Conservation (phyloP, 2,329 filamentous ascomycete species). For the Teratosphaeria zuluensis region DNA sequence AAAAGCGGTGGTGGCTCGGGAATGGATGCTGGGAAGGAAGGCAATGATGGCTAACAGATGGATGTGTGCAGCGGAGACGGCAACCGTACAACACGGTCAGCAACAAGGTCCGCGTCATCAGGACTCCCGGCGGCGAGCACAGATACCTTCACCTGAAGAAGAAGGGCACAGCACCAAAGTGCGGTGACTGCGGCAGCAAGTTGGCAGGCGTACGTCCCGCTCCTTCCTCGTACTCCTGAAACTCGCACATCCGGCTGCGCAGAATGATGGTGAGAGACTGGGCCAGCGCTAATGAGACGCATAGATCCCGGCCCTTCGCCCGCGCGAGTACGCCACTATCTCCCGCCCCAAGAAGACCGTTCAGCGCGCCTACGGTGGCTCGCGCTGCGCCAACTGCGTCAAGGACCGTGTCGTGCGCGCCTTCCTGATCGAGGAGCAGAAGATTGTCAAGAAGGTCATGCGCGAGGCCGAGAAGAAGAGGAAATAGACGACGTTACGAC, state of each 20-base stretch:
- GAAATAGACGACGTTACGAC: not conserved
- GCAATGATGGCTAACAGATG: constrained; percentile 21
- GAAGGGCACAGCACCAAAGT: constrained; percentile 96
- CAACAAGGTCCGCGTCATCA: constrained; percentile 92
- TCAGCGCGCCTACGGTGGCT: constrained; percentile 95
- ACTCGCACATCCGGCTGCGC: not conserved
- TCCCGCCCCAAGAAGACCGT: constrained; percentile 99
- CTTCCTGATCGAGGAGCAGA: constrained; percentile 99
- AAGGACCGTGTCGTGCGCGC: constrained; percentile 95
- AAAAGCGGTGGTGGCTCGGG: not conserved
- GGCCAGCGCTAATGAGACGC: not conserved
- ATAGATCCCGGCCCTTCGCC: constrained; percentile 89
- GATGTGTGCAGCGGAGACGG: constrained; percentile 40
- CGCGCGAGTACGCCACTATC: constrained; percentile 93
- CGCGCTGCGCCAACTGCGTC: constrained; percentile 96
- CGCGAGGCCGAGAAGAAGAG: constrained; percentile 86
- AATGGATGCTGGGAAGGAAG: constrained; percentile 11
- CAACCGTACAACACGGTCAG: constrained; percentile 87
- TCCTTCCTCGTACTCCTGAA: not conserved
- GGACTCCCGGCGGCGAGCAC: constrained; percentile 93
- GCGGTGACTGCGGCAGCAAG: constrained; percentile 97
- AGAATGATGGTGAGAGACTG: not conserved
- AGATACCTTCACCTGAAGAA: constrained; percentile 99
- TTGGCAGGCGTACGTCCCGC: constrained; percentile 80
- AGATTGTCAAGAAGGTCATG: constrained; percentile 99